These are phyloP conservation scores for Plenodomus lindquistii DNA, from an alignment of 2,329 filamentous ascomycete genomes.

Conservation along the genomic window DNA sequence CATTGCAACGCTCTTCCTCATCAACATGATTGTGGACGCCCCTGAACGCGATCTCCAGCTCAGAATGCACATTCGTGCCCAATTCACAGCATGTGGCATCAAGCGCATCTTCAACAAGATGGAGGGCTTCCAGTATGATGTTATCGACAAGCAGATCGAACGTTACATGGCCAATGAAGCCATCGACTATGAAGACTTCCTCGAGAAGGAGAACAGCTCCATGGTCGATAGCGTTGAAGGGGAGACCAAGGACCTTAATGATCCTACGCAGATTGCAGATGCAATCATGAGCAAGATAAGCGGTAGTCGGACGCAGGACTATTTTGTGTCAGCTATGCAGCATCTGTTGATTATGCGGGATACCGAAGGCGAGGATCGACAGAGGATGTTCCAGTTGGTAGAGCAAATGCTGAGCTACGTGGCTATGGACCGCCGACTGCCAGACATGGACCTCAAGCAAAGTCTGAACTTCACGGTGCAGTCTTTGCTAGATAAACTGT, in stretches of 20 bases:
- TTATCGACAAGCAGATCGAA: constrained; percentile 98
- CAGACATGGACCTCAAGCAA: constrained; percentile 97
- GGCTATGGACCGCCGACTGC: constrained; percentile 92
- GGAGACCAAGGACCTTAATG: constrained; percentile 87
- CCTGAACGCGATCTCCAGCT: constrained; percentile 87
- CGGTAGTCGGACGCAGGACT: constrained; percentile 86
- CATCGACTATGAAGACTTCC: constrained; percentile 96
- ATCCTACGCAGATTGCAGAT: constrained; percentile 90
- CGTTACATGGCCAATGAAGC: constrained; percentile 91
- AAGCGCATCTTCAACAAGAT: constrained; percentile 94
- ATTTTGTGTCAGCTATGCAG: constrained; percentile 93
- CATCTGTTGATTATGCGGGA: constrained; percentile 91
- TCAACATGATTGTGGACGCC: constrained; percentile 96
- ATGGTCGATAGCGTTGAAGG: constrained; percentile 86
- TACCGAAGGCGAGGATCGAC: constrained; percentile 86
- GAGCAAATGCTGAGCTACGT: constrained; percentile 99
- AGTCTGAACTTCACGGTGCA: constrained; percentile 97
- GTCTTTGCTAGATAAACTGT: constrained; percentile 89
- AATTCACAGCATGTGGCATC: constrained; percentile 94
- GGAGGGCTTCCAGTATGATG: constrained; percentile 97
- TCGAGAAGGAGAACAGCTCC: constrained; percentile 87
- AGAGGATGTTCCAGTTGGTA: constrained; percentile 96
- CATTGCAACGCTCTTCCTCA: constrained; percentile 87
- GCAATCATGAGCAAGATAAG: constrained; percentile 85
- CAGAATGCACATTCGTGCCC: constrained; percentile 89